Evolutionary conservation across 345 rosid species (phyloP).

Genomic region (Lepidium aucheri): DNA sequence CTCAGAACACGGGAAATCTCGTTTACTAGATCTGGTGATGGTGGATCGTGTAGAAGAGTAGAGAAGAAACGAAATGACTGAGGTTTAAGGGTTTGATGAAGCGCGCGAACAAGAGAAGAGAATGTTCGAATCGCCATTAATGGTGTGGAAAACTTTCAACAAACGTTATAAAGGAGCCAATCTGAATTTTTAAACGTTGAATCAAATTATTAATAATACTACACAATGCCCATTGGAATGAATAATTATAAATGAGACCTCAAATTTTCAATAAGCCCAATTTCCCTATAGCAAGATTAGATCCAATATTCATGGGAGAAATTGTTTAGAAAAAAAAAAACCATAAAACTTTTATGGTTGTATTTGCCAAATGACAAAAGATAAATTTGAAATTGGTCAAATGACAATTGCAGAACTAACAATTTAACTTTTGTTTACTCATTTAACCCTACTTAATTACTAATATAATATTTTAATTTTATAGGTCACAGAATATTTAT

Average conservation of each 20-base stretch:
- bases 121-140: conserved; percentile 34
- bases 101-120: conserved; percentile 19
- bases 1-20: conserved; percentile 69
- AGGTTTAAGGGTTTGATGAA: conserved; percentile 15
- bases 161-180: conserved; percentile 4
- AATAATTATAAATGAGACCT: background rate
- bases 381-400: no score
- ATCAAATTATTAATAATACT: no score
- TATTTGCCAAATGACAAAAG: no score
- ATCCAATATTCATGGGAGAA: no score
- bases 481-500: no score
- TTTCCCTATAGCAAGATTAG: background rate
- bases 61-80: conserved; percentile 10
- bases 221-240: background rate
- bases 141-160: background rate
- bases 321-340: no score
- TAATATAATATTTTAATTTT: no score
- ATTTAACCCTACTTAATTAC: no score
- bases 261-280: background rate
- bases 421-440: no score
- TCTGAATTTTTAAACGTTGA: background rate
- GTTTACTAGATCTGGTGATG: conserved; percentile 43
- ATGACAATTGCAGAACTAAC: no score
- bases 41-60: conserved; percentile 13
- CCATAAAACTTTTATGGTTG: no score